phyloP scores from a whole-genome alignment of 139 green algal genomes.

The Picochlorum sp. region DNA sequence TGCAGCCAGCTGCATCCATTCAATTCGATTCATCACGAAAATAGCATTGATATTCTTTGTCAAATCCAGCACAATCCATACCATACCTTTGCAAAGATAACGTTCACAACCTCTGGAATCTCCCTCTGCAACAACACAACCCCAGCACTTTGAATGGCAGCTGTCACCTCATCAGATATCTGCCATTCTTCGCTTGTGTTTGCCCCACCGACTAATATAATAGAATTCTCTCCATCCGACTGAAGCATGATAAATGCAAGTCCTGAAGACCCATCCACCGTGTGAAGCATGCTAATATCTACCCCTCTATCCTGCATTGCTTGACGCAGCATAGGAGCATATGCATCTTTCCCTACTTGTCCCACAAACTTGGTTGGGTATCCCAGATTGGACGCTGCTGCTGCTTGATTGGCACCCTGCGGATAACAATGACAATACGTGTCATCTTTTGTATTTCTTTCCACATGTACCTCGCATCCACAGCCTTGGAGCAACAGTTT shows the following conservation, averaged over 20 bases:
- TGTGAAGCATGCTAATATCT: slow-evolving; percentile 32
- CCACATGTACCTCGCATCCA: neutral
- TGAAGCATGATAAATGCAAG: slow-evolving; percentile 77
- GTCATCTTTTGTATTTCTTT: neutral
- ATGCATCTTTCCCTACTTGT: slow-evolving; percentile 63
- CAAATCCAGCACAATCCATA: slow-evolving; percentile 15
- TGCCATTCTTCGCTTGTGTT: slow-evolving; percentile 47
- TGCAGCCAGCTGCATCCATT: too few species aligned
- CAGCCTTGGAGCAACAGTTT: too few species aligned
- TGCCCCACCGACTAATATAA: slow-evolving; percentile 79
- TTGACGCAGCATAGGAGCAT: slow-evolving; percentile 41
- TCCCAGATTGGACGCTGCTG: slow-evolving; percentile 59
- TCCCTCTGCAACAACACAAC: slow-evolving; percentile 76
- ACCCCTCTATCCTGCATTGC: slow-evolving; percentile 40
- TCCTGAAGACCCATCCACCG: slow-evolving; percentile 44
- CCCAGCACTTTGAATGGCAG: slow-evolving; percentile 27
- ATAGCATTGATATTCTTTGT: neutral
- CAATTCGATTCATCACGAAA: too few species aligned
- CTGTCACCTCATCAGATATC: slow-evolving; percentile 18
- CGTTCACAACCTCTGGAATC: slow-evolving; percentile 71
- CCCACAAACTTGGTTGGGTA: slow-evolving; percentile 68
- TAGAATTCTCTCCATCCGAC: slow-evolving; percentile 67
- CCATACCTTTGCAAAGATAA: slow-evolving; percentile 44
- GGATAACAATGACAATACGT: neutral
- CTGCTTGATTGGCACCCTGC: slow-evolving; percentile 82